Evolutionary conservation across 306 rosid genomes (phyloP).

Genomic region (Trifolium fragiferum): DNA sequence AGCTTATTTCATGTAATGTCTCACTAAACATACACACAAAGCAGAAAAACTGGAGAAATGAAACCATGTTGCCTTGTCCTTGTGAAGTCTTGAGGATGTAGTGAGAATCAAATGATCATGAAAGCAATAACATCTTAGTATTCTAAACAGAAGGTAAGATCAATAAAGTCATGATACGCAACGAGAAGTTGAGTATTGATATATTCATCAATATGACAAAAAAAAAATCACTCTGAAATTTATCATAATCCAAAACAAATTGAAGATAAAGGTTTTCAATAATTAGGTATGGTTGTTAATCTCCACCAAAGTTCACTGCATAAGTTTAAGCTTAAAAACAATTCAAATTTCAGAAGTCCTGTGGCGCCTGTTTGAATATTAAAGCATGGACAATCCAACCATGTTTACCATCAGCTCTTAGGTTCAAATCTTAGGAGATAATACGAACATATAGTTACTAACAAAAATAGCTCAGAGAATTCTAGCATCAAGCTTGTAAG

Average conservation of each 20-base stretch:
- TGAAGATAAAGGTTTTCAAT: slow-evolving; percentile 12
- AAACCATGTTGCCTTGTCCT: slow-evolving; percentile 7
- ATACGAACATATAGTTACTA: slow-evolving; percentile 23
- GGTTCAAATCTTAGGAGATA: slow-evolving; percentile 32
- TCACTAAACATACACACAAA: not conserved
- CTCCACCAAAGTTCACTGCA: slow-evolving; percentile 10
- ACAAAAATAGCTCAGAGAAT: not conserved
- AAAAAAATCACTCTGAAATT: slow-evolving; percentile 6
- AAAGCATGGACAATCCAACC: slow-evolving; percentile 8
- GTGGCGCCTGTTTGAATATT: not conserved
- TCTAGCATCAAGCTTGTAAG: slow-evolving; percentile 13
- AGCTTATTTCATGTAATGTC: slow-evolving; percentile 26
- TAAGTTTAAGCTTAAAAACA: slow-evolving; percentile 13
- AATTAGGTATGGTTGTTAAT: not conserved
- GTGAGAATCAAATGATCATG: slow-evolving; percentile 5
- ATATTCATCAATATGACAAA: slow-evolving; percentile 5
- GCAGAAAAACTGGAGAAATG: slow-evolving; percentile 19
- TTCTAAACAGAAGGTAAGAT: slow-evolving; percentile 16
- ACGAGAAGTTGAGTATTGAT: not conserved
- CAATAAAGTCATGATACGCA: slow-evolving; percentile 27
- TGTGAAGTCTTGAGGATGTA: not conserved
- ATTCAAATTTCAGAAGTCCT: slow-evolving; percentile 25
- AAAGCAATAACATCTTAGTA: slow-evolving; percentile 9
- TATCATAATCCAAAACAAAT: slow-evolving; percentile 3
- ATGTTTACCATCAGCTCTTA: not conserved